These are phyloP conservation scores for Incumbomyces delicatus DNA, from an alignment of 2,329 filamentous ascomycete genomes.

Conservation along the genomic window DNA sequence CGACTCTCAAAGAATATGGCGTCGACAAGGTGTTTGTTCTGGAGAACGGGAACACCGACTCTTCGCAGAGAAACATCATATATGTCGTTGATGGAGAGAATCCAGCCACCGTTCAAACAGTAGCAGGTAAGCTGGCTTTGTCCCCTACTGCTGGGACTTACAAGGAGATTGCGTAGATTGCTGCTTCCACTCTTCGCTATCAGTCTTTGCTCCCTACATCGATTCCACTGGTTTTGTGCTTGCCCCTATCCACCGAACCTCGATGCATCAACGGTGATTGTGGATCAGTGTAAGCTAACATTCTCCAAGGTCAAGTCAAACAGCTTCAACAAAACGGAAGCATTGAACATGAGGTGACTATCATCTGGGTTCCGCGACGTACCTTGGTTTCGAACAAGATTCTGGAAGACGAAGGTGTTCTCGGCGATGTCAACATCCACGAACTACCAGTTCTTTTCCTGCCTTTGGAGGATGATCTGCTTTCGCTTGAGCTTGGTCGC, in stretches of 20 bases:
- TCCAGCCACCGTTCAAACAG: constrained; percentile 67
- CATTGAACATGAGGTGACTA: constrained; percentile 88
- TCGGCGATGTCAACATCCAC: constrained; percentile 81
- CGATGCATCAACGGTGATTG: constrained; percentile 1
- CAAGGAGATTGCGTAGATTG: constrained; percentile 14
- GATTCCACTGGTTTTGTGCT: not conserved
- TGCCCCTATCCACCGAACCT: not conserved
- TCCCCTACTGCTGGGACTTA: constrained; percentile 14
- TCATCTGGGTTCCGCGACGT: constrained; percentile 90
- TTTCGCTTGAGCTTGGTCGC: constrained; percentile 83
- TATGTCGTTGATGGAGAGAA: constrained; percentile 90
- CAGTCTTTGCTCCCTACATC: constrained; percentile 15
- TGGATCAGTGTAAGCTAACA: constrained; percentile 49
- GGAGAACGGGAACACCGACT: constrained; percentile 90
- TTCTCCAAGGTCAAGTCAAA: constrained; percentile 69
- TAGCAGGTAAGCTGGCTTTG: constrained; percentile 64
- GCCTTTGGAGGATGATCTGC: constrained; percentile 77
- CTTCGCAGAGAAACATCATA: constrained; percentile 86
- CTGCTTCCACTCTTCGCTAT: constrained; percentile 12
- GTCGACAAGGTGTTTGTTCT: constrained; percentile 96
- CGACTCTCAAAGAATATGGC: constrained; percentile 89
- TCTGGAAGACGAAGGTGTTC: constrained; percentile 82
- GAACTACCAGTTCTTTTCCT: constrained; percentile 87
- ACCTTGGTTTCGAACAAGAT: constrained; percentile 86
- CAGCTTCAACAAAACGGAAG: constrained; percentile 78